phyloP scores from a whole-genome alignment of 257 asterid genomes.

The Capsicum pubescens region DNA sequence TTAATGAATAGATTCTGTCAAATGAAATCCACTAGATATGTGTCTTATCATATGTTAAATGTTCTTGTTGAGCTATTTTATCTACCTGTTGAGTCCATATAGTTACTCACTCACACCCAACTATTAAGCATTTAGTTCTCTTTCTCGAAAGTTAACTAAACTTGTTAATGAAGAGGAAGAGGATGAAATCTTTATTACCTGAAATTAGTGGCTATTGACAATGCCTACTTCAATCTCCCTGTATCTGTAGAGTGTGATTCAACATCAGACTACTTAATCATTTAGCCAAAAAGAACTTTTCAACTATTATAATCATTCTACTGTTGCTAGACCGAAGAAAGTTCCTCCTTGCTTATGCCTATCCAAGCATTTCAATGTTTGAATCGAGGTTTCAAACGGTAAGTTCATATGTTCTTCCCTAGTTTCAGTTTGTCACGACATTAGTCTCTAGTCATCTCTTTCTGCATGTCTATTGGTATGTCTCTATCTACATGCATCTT shows the following conservation, averaged over 20 bases:
- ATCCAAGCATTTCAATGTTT: not conserved
- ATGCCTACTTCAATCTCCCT: not conserved
- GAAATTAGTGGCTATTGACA: not conserved
- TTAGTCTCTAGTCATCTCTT: slow-evolving; percentile 1
- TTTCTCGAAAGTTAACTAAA: not conserved
- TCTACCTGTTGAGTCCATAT: not conserved
- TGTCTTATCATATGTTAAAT: slow-evolving; percentile 2
- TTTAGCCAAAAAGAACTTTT: not conserved
- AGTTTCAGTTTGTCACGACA: not conserved
- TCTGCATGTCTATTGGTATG: slow-evolving; percentile 3
- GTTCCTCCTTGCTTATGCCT: not conserved
- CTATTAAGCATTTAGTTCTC: not conserved
- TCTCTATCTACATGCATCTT: slow-evolving; percentile 28
- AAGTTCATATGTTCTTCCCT: not conserved
- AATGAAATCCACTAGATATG: not conserved
- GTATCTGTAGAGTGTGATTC: not conserved
- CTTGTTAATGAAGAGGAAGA: not conserved
- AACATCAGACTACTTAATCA: not conserved
- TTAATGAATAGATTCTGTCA: not conserved
- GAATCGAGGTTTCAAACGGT: not conserved
- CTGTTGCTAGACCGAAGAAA: not conserved
- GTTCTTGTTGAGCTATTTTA: slow-evolving; percentile 11
- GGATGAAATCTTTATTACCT: not conserved
- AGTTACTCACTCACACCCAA: not conserved
- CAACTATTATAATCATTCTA: not conserved